Evolutionary conservation across 108 stramenopile species (phyloP).

Genomic region (Nannochloropsis gaditana): DNA sequence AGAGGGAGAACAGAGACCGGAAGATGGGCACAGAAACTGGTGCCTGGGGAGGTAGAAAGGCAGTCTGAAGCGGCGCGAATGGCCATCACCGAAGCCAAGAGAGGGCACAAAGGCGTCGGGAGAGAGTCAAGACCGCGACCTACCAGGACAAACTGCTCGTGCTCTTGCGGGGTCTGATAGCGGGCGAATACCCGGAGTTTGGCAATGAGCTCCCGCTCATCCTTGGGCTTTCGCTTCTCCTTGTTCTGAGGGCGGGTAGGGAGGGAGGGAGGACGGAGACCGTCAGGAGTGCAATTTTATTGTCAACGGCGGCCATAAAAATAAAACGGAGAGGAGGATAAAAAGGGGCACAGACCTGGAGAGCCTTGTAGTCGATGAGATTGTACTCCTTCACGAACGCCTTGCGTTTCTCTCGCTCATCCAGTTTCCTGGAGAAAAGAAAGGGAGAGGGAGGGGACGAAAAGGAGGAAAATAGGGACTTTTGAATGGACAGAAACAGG

Average conservation of each 20-base stretch:
- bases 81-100: too few relatives aligned
- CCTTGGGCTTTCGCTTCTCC: constrained; percentile 35
- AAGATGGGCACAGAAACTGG: too few relatives aligned
- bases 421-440: constrained; percentile 56
- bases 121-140: neutral
- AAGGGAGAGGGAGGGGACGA: neutral
- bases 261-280: constrained; percentile 8
- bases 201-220: constrained; percentile 70
- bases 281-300: too few relatives aligned
- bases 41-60: too few relatives aligned
- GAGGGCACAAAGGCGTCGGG: neutral
- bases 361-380: neutral
- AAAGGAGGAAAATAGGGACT: neutral
- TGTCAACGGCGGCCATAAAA: neutral
- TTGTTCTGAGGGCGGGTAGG: neutral
- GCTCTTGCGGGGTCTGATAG: constrained; percentile 75
- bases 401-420: constrained; percentile 75
- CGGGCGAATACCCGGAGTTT: constrained; percentile 79
- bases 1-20: neutral
- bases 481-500: neutral
- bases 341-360: constrained; percentile 37
- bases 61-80: too few relatives aligned
- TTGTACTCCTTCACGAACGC: constrained; percentile 62
- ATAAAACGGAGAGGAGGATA: constrained; percentile 43
- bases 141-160: constrained; percentile 65